These are phyloP conservation scores for Caloboletus inedulis DNA, from an alignment of 1,284 basidiomycete species.

Conservation along the genomic window DNA sequence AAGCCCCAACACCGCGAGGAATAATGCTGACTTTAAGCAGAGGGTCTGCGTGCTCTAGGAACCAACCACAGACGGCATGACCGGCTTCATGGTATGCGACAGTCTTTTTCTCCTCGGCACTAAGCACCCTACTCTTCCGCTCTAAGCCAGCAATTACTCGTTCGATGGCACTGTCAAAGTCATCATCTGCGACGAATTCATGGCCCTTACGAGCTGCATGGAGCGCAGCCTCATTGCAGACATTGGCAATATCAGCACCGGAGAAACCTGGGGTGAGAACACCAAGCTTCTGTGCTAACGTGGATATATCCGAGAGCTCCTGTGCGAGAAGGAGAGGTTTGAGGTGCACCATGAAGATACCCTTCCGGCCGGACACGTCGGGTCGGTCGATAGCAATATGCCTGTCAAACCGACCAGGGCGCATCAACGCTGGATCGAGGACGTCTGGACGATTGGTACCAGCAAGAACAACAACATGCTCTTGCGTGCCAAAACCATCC, in stretches of 20 bases:
- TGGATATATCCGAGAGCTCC: conserved; percentile 54
- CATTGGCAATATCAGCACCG: conserved; percentile 98
- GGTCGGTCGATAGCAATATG: conserved; percentile 96
- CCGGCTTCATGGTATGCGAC: conserved; percentile 99
- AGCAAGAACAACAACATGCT: conserved; percentile 95
- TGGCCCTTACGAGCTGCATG: conserved; percentile 88
- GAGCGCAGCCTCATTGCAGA: conserved; percentile 96
- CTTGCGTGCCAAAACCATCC: conserved; percentile 96
- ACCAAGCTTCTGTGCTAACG: conserved; percentile 87
- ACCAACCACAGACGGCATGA: conserved; percentile 98
- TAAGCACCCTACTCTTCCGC: conserved; percentile 91
- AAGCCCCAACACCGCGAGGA: conserved; percentile 90
- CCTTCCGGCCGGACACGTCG: conserved; percentile 89
- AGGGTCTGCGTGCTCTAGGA: conserved; percentile 95
- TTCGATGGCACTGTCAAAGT: conserved; percentile 98
- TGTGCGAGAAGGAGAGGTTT: conserved; percentile 74
- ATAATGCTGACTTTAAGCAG: conserved; percentile 98
- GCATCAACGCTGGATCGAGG: conserved; percentile 91
- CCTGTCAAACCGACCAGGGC: conserved; percentile 96
- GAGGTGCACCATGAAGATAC: conserved; percentile 94
- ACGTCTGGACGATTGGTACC: conserved; percentile 98
- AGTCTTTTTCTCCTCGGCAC: conserved; percentile 96
- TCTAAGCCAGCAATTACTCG: conserved; percentile 97
- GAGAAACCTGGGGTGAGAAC: conserved; percentile 98
- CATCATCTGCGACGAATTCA: conserved; percentile 76